Percentiles rank a stretch among this genome's conserved stretches.
These are phyloP conservation scores for Pichia sp. DNA, from an alignment of 1,139 yeast species.

Conservation along the genomic window DNA sequence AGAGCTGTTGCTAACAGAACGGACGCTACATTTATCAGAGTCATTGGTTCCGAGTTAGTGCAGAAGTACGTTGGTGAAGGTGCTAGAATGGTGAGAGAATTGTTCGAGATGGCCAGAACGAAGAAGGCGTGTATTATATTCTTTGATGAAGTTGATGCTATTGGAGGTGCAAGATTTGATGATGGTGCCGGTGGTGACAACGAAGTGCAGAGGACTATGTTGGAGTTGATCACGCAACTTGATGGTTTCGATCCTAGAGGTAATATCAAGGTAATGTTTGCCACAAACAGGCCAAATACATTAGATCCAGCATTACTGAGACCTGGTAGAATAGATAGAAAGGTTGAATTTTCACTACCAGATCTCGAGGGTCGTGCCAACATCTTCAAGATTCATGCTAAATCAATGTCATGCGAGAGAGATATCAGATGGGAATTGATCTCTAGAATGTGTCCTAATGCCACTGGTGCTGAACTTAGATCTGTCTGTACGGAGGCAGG, in stretches of 20 bases:
- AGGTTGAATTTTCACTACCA: conserved; percentile 93
- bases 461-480: conserved; percentile 97
- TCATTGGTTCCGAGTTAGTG: conserved; percentile 95
- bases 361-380: conserved; percentile 97
- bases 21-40: conserved; percentile 96
- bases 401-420: conserved; percentile 95
- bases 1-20: conserved; percentile 98
- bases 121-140: conserved; percentile 95
- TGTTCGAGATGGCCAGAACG: conserved; percentile 97
- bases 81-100: conserved; percentile 97
- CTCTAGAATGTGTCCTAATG: conserved; percentile 93
- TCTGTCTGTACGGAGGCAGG: conserved; percentile 98
- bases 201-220: conserved; percentile 98
- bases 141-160: conserved; percentile 97
- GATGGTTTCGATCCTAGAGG: conserved; percentile 99
- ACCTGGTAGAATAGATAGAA: conserved; percentile 98
- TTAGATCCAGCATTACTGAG: conserved; percentile 95
- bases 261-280: conserved; percentile 98
- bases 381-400: conserved; percentile 93
- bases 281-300: conserved; percentile 96
- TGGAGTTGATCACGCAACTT: conserved; percentile 92
- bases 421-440: conserved; percentile 98
- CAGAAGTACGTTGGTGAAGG: conserved; percentile 99
- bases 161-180: conserved; percentile 98
- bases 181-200: conserved; percentile 99